Percentiles rank a stretch among this genome's conserved stretches.
Evolutionary conservation across 257 asterid species (phyloP).

Genomic region (Agastache rugosa): DNA sequence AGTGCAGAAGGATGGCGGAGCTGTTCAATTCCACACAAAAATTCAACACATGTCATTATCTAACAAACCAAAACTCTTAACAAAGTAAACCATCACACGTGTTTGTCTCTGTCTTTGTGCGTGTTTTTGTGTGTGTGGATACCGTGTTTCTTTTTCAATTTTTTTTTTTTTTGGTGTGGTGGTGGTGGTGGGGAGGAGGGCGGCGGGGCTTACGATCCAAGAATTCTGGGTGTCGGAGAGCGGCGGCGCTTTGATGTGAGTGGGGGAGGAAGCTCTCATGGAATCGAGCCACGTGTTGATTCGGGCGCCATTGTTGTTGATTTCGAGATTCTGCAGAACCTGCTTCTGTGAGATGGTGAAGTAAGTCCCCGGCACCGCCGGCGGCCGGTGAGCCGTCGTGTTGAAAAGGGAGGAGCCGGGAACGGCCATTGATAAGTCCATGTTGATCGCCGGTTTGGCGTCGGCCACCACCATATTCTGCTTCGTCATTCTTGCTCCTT

Average conservation of each 20-base stretch:
- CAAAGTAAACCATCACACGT: slow-evolving; percentile 34
- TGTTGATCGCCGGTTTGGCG: slow-evolving; percentile 41
- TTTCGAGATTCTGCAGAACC: slow-evolving; percentile 57
- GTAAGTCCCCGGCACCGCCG: slow-evolving; percentile 58
- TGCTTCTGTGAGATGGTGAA: slow-evolving; percentile 61
- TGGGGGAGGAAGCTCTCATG: slow-evolving; percentile 93
- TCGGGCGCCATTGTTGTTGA: slow-evolving; percentile 46
- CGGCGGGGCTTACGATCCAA: slow-evolving; percentile 58
- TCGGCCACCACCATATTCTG: slow-evolving; percentile 60
- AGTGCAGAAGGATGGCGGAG: slow-evolving; percentile 81
- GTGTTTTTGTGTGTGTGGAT: background rate
- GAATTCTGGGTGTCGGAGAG: slow-evolving; percentile 54
- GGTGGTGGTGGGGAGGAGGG: background rate
- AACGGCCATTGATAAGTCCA: slow-evolving; percentile 53
- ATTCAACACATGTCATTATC: slow-evolving; percentile 23
- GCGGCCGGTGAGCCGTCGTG: slow-evolving; percentile 58
- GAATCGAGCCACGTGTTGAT: slow-evolving; percentile 78
- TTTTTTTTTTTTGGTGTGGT: background rate
- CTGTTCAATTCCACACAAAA: slow-evolving; percentile 46
- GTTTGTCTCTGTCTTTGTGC: background rate
- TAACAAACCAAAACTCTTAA: slow-evolving; percentile 3
- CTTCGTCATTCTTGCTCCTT: slow-evolving; percentile 42
- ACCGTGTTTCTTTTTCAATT: background rate
- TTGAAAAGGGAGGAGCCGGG: slow-evolving; percentile 48
- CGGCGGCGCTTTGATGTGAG: slow-evolving; percentile 57